Base-by-base conservation (phyloP, 495 filamentous ascomycete species). In the Pyrenopolyporus hunteri region DNA sequence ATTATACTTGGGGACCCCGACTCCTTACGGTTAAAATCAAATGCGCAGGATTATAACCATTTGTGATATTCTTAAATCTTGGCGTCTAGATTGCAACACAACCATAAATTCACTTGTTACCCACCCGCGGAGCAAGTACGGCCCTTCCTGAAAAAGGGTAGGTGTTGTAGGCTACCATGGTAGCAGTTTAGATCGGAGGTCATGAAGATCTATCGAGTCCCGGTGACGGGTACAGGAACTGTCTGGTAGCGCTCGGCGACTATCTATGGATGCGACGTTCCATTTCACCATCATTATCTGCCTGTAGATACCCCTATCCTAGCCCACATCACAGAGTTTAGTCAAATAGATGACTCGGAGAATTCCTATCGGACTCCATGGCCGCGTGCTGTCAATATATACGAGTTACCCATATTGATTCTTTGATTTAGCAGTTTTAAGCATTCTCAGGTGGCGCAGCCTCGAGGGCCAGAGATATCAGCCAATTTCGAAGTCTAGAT, bases 81-180 rank as follows among this genome's bases (percentile, higher is more conserved):
- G 63, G 63, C 63, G 37, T 50, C 33, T 43, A 54, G 46, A 66
- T 54, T 58, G 52, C 11, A 33, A 54, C 61, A n/a, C n/a, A n/a
- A n/a, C n/a, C n/a, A 33, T 55, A 49, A 13, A 31, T 40, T 17
- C 28, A n/a, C 32, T 17, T 22, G 51, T 11, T 37, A 17, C 31
- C 55, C 33, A 45, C 40, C 40, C 28, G n/a, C 60, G 47, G 60
- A 64, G 16, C 47, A 43, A 57, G 46, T 13, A 2, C 13, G 16
- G 31, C 47, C 45, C 46, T 63, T 20, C 52, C 59, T 48, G 43
- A 60, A 60, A 37, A 45, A 52, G 57, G n/a, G n/a, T 11, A 51
- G 14, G 16, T 5, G 14, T 45, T 45, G 26, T 58, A 17, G 47
- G n/a, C 17, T 37, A 32, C 46, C 14, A 43, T 44, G 54, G 11